Conservation (phyloP, 352 stramenopile genomes). For the Phytophthora fragariaefolia region DNA sequence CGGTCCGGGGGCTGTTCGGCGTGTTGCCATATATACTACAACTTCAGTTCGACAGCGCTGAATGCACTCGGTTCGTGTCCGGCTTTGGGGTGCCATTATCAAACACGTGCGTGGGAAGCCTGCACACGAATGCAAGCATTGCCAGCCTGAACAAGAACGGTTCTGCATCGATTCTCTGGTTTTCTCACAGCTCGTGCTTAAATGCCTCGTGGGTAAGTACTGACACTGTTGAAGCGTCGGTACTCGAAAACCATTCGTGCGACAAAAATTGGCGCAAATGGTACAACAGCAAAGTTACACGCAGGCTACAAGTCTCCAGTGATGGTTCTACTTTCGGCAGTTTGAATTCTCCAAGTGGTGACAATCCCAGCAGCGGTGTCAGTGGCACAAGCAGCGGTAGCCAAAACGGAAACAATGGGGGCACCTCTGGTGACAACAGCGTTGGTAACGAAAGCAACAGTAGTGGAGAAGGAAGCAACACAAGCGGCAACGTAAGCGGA, state of each 20-base stretch:
- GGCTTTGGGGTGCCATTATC: constrained; percentile 4
- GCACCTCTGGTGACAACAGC: too few relatives aligned
- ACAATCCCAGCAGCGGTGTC: not conserved
- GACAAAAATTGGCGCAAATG: constrained; percentile 6
- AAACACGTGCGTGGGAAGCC: constrained; percentile 7
- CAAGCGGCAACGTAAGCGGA: too few relatives aligned
- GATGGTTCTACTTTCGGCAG: not conserved
- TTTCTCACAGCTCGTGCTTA: not conserved
- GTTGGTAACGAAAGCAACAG: too few relatives aligned
- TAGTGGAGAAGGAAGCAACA: too few relatives aligned
- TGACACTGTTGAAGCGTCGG: not conserved
- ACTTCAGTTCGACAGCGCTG: constrained; percentile 4
- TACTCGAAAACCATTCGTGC: constrained; percentile 9
- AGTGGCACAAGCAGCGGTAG: too few relatives aligned
- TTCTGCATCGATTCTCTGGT: constrained; percentile 11
- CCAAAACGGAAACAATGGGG: too few relatives aligned
- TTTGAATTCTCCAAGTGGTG: not conserved
- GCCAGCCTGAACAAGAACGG: not conserved
- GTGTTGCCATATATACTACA: constrained; percentile 7
- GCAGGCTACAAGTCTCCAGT: too few relatives aligned
- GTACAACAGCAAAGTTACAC: constrained; percentile 7
- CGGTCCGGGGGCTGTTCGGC: constrained; percentile 5
- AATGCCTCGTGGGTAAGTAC: constrained; percentile 3
- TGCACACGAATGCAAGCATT: constrained; percentile 5
- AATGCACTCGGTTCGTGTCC: constrained; percentile 8